Evolutionary conservation across 805 yeast species (phyloP), one percentile per base, ranked within the genome.

Genomic region (Wickerhamomyces pijperi): DNA sequence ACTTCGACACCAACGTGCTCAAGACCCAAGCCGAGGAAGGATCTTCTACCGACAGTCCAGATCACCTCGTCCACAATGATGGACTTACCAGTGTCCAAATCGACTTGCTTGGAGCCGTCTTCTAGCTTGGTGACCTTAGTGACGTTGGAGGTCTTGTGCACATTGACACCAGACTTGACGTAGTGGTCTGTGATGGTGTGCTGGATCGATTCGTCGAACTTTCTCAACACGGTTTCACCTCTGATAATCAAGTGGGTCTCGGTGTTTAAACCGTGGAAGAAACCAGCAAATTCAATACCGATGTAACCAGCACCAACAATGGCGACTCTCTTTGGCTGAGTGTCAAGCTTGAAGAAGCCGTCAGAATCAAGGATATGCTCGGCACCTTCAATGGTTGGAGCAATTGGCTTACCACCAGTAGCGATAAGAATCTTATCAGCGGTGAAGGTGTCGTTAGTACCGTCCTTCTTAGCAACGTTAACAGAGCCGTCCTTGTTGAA

Each of bases 291-390:
- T 66, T 92, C 99, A 36, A 87, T 82, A 42, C 95, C 97, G 58
- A 92, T 92, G 65, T 92, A 92, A 34, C 99, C 99, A 31, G 96
- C 96, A 51, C 99, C 99, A 12, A 92, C 95, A 44, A 92, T 71
- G 2, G 94, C 97, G 21, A 90, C 97, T 36, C 78, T 72, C 61
- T 86, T 80, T 38, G 99, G 98, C 63, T 88, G 97, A 36, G 64
- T 55, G 43, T 73, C 79, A 48, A 92, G 67, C 46, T 73, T 74
- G 56, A 92, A 92, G 59, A 92, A 92, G 0, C 95, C 95, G 59
- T 92, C 95, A 17, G 96, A 85, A 39, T 82, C 77, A 44, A 76
- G 79, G 42, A 96, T 97, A 42, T 70, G 67, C 54, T 87, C 92
- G 37, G 78, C 75, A 37, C 97, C 97, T 40, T 79, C 80, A 36